Evolutionary conservation across 1,284 basidiomycete genomes (phyloP), one percentile per base, ranked within the genome.

Genomic region (Stereum hirsutum): DNA sequence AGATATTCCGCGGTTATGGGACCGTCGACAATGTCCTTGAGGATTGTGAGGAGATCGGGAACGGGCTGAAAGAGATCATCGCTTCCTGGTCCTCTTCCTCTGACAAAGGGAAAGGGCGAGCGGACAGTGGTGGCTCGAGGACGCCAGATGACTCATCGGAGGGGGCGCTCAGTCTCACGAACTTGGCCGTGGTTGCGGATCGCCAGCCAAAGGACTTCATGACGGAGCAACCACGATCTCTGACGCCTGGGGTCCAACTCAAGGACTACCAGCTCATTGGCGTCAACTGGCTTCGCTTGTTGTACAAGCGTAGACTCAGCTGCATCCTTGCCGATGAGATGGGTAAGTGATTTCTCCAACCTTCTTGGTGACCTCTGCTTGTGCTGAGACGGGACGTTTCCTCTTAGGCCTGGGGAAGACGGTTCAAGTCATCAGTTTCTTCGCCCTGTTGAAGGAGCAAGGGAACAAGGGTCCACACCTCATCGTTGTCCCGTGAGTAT

Each of bases 291-390:
- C 71, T 99, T 50, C 82, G 90, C 59, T 64, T 99, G 23, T 68
- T 99, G 36, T 94, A 93, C 60, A 74, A 72, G 42, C 83, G 79
- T 56, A 74, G 76, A 46, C 75, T 89, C 41, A 94, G 90, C 47
- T 97, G 94, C 63, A 99, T 99, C 58, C 73, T 99, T 23, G 95
- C 95, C 1, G 95, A 99, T 63, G 93, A 97, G 64, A 97, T 97
- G 94, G 92, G 93, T 85, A 58, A 53, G 78, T 72, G 27, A 41
- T 39, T 35, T 39, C 38, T 32, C 51, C 36, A 24, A 25, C 27
- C 48, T 26, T 39, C 42, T 28, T 17, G 34, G 37, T 44, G 24
- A 39, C 27, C 19, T 43, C 21, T 30, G n/a, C 43, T 3, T 25
- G 39, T 25, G 20, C n/a, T n/a, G 17, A 35, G 28, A 25, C 54